Conservation (phyloP, 2,329 filamentous ascomycete species). For the Monosporascus sp. region DNA sequence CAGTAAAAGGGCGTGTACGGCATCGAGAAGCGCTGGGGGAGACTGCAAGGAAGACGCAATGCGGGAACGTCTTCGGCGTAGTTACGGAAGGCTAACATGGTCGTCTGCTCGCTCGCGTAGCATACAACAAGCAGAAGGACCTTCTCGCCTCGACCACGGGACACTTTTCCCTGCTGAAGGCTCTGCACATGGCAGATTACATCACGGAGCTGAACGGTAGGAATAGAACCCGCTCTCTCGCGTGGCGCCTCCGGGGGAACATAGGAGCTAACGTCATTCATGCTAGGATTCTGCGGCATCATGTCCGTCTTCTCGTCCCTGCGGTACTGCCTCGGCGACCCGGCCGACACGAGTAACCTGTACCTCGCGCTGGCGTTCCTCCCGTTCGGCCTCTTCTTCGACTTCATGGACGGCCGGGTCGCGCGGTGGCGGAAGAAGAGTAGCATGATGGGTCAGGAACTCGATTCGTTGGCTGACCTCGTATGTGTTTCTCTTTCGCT, state of each 20-base stretch:
- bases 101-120: conserved; percentile 30
- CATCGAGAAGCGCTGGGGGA: no score
- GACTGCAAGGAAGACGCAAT: no score
- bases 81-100: neutral
- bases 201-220: conserved; percentile 78
- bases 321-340: conserved; percentile 79
- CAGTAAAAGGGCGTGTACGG: no score
- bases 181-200: conserved; percentile 74
- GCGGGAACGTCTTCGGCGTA: no score
- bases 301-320: conserved; percentile 96
- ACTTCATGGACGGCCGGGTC: conserved; percentile 96
- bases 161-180: conserved; percentile 65
- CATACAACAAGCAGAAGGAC: conserved; percentile 69
- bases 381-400: conserved; percentile 92
- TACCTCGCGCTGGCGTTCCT: conserved; percentile 83
- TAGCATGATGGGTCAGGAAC: conserved; percentile 94
- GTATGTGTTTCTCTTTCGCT: conserved; percentile 45
- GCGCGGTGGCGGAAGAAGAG: conserved; percentile 96
- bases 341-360: conserved; percentile 60
- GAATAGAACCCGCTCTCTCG: conserved; percentile 2
- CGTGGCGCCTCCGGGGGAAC: no score
- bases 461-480: conserved; percentile 92
- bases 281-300: conserved; percentile 72
- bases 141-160: conserved; percentile 65
- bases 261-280: neutral